A percentile compares a stretch with the other conserved stretches of the same genome.
Conservation (phyloP, 2,329 filamentous ascomycete species). For the Endothia cerciana region DNA sequence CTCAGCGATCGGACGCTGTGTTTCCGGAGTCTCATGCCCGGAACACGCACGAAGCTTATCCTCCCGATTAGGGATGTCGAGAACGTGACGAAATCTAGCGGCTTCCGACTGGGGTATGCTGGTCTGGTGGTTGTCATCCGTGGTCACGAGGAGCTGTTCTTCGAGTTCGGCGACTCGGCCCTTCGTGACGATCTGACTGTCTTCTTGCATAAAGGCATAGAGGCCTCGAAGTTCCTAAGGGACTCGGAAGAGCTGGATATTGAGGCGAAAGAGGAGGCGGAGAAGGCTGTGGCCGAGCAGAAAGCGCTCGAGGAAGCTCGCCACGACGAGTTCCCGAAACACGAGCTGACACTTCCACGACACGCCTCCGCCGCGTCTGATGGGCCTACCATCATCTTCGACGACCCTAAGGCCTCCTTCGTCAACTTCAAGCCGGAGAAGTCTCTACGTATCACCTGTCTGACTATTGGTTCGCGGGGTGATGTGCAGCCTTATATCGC, state of each 20-base stretch:
- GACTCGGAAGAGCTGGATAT: constrained; percentile 70
- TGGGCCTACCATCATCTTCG: constrained; percentile 79
- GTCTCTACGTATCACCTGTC: constrained; percentile 81
- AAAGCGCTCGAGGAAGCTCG: constrained; percentile 79
- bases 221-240: constrained; percentile 70
- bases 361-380: constrained; percentile 53
- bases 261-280: constrained; percentile 71
- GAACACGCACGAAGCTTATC: constrained; percentile 89
- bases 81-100: constrained; percentile 92
- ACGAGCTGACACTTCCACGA: constrained; percentile 55
- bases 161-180: constrained; percentile 81
- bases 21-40: constrained; percentile 88
- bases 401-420: constrained; percentile 85
- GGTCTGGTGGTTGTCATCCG: constrained; percentile 91
- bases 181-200: constrained; percentile 87
- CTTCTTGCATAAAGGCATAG: constrained; percentile 76
- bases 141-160: constrained; percentile 94
- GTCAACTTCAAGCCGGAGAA: constrained; percentile 87
- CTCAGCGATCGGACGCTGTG: constrained; percentile 87
- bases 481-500: constrained; percentile 99
- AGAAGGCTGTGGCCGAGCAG: constrained; percentile 79
- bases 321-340: constrained; percentile 53
- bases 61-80: constrained; percentile 89
- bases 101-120: constrained; percentile 88
- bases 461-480: constrained; percentile 93